Evolutionary conservation across 169 alveolate species (phyloP), one percentile per base, ranked within the genome.

Genomic region (Besnoitia besnoiti): DNA sequence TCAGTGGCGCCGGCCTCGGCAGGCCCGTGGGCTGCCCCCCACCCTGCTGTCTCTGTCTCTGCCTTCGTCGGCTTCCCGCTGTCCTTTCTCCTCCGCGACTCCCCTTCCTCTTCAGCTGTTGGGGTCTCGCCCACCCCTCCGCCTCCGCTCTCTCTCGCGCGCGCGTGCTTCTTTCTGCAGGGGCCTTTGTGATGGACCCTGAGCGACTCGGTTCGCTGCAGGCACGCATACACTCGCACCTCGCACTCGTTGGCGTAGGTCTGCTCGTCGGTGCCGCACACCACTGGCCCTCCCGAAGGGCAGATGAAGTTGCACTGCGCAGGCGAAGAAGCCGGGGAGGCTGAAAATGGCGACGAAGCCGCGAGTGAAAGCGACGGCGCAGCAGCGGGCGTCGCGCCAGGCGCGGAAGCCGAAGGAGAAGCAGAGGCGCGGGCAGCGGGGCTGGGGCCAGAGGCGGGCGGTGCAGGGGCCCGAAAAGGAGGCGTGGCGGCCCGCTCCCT

Each of bases 261-360:
- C 87, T 77, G 87, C 3, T 37, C 55, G 55, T 77, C 87, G 39
- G 59, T 77, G 16, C 87, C 87, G 87, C 87, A 77, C 7, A 77
- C 87, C 30, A 77, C 87, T 10, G 87, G 59, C 14, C 61, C 59
- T 77, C 59, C 87, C 10, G 82, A 4, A 14, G 87, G 87, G 40
- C 87, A 77, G 37, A 77, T n/a, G 14, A 77, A 37, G 59, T 77
- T 77, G 59, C 87, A 77, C 82, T 73, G 82, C 3, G 39, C 16
- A 10, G 82, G 82, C 47, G 82, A 7, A 19, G 82, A n/a, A 37
- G n/a, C 16, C 27, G 82, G n/a, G n/a, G 46, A 33, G 10, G 79
- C 14, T 7, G 79, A 33, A 62, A 7, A 10, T 62, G 79, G 8
- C 4, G 67, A 55, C 12, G 67, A 55, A 5, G 30, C 67, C 12